A percentile compares a stretch with the other conserved stretches of the same genome.
These are phyloP conservation scores for Amanita rubescens DNA, from an alignment of 768 basidiomycete species.

Conservation along the genomic window DNA sequence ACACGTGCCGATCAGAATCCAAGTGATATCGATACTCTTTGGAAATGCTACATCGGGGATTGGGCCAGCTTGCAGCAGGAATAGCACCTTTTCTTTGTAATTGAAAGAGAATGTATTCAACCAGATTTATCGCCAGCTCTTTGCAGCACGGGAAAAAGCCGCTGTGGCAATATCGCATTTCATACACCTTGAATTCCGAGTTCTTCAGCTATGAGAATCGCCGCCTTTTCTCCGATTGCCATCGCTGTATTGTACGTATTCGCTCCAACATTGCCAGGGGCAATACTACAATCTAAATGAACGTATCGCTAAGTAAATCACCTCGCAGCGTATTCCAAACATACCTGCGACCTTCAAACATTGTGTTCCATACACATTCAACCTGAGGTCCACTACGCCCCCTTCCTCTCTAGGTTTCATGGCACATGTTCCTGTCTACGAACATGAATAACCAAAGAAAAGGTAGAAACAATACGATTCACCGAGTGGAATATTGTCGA, in stretches of 20 bases:
- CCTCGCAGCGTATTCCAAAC: too few species aligned
- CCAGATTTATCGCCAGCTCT: too few species aligned
- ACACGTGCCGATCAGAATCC: too few species aligned
- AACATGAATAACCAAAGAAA: neutral
- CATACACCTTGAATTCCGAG: constrained; percentile 21
- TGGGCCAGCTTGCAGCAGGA: too few species aligned
- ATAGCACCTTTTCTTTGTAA: too few species aligned
- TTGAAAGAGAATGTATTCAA: too few species aligned
- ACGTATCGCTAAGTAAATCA: too few species aligned
- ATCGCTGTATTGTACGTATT: constrained; percentile 37
- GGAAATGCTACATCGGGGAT: too few species aligned
- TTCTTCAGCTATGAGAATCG: constrained; percentile 51
- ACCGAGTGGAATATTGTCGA: constrained; percentile 42
- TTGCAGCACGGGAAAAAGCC: too few species aligned
- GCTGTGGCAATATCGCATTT: too few species aligned
- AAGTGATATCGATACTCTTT: too few species aligned
- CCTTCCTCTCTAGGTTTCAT: constrained; percentile 56
- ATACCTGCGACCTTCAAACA: constrained; percentile 53
- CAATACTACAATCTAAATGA: constrained; percentile 35
- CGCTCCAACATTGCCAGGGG: constrained; percentile 31
- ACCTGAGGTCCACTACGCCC: constrained; percentile 54
- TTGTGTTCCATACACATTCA: constrained; percentile 55
- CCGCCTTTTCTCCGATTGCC: constrained; percentile 56
- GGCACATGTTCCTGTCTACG: constrained; percentile 55
- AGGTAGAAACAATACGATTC: neutral